Evolutionary conservation across 2,329 filamentous ascomycete genomes (phyloP).

Genomic region (Aspergillus pseudoviridinutans): DNA sequence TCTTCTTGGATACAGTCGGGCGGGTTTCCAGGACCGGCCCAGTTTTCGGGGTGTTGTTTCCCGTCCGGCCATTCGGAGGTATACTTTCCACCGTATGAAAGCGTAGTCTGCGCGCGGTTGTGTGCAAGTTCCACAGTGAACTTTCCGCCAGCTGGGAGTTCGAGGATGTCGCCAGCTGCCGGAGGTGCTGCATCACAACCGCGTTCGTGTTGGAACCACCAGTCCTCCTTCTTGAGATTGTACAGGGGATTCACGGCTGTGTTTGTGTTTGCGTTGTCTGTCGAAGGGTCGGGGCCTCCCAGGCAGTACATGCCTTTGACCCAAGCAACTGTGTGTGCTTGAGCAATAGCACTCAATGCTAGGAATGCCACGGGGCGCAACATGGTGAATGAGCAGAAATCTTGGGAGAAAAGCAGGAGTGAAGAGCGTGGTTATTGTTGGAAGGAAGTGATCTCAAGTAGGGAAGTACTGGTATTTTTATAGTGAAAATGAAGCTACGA

Average conservation of each 20-base stretch:
- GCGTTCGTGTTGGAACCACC: slow-evolving; percentile 51
- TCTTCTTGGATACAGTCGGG: slow-evolving; percentile 38
- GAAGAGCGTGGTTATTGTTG: background rate
- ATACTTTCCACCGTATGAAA: slow-evolving; percentile 41
- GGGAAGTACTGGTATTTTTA: too few species aligned
- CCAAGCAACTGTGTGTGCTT: slow-evolving; percentile 38
- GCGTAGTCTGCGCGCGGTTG: slow-evolving; percentile 48
- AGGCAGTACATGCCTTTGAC: slow-evolving; percentile 41
- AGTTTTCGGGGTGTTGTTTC: slow-evolving; percentile 43
- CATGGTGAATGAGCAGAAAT: background rate
- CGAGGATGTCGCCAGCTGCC: slow-evolving; percentile 36
- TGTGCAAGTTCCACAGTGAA: slow-evolving; percentile 50
- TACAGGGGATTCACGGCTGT: slow-evolving; percentile 46
- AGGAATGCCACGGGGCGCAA: background rate
- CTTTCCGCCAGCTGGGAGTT: slow-evolving; percentile 46
- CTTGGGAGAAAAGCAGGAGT: background rate
- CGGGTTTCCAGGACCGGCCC: slow-evolving; percentile 36
- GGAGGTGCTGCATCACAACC: slow-evolving; percentile 44
- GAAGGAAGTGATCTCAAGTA: background rate
- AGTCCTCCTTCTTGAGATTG: slow-evolving; percentile 42
- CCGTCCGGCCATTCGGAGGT: slow-evolving; percentile 48
- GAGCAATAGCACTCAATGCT: slow-evolving; percentile 10
- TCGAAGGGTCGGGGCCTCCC: slow-evolving; percentile 24
- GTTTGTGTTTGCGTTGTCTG: slow-evolving; percentile 44
- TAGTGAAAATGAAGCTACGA: too few species aligned